phyloP scores from a whole-genome alignment of 352 stramenopile genomes.

The Phytophthora chlamydospora region DNA sequence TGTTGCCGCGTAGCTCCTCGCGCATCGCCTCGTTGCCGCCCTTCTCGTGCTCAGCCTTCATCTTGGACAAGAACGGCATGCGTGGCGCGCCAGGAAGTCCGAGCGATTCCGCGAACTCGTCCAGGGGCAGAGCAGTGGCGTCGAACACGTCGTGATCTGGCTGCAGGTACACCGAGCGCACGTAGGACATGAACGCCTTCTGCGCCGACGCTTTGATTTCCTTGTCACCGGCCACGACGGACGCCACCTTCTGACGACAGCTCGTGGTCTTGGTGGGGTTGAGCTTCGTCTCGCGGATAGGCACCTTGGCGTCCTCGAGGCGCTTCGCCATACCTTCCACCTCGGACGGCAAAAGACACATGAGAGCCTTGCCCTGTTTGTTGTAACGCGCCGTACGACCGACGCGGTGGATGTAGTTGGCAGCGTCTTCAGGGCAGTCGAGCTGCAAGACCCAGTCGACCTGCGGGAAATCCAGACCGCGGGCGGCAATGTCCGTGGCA shows the following conservation, averaged over 20 bases:
- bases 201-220: slow-evolving; percentile 96
- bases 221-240: slow-evolving; percentile 92
- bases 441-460: slow-evolving; percentile 99
- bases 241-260: slow-evolving; percentile 92
- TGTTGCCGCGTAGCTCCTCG: slow-evolving; percentile 91
- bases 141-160: slow-evolving; percentile 96
- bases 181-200: slow-evolving; percentile 98
- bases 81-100: slow-evolving; percentile 94
- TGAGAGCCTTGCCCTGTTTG: slow-evolving; percentile 92
- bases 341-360: slow-evolving; percentile 94
- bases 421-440: slow-evolving; percentile 97
- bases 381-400: slow-evolving; percentile 96
- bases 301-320: slow-evolving; percentile 93
- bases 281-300: slow-evolving; percentile 96
- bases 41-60: slow-evolving; percentile 59
- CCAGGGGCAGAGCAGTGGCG: slow-evolving; percentile 88
- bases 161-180: slow-evolving; percentile 96
- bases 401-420: slow-evolving; percentile 99
- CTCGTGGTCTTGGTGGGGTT: slow-evolving; percentile 96
- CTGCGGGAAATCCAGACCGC: slow-evolving; percentile 98
- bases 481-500: slow-evolving; percentile 97
- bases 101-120: slow-evolving; percentile 94
- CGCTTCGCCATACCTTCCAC: slow-evolving; percentile 86
- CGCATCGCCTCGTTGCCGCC: slow-evolving; percentile 78
- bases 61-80: slow-evolving; percentile 93